Percentiles rank a stretch among this genome's conserved stretches.
Evolutionary conservation across 768 basidiomycete genomes (phyloP).

Genomic region (Lactarius evosmus): DNA sequence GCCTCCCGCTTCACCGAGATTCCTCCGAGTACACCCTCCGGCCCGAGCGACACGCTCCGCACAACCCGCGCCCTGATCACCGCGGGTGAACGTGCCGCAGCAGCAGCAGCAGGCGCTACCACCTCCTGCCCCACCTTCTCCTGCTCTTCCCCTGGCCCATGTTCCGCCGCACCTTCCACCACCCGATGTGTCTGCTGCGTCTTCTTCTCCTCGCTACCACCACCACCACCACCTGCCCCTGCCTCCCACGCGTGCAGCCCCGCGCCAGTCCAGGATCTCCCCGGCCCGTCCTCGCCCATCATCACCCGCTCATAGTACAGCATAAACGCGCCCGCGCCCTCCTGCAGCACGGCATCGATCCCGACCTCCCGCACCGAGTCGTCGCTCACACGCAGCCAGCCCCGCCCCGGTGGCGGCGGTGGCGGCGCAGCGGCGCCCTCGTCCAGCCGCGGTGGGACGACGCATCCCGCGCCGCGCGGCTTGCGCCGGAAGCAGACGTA

Average conservation of each 20-base stretch:
- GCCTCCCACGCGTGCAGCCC: constrained; percentile 30
- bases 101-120: too few species aligned
- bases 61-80: constrained; percentile 25
- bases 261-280: constrained; percentile 18
- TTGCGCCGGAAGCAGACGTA: constrained; percentile 90
- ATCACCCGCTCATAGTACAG: constrained; percentile 83
- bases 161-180: constrained; percentile 2
- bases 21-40: neutral
- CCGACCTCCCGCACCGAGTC: constrained; percentile 74
- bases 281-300: neutral
- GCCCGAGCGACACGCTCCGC: constrained; percentile 30
- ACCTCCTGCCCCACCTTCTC: neutral
- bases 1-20: constrained; percentile 13
- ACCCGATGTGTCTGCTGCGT: constrained; percentile 1
- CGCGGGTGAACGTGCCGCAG: neutral
- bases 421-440: constrained; percentile 38
- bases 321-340: constrained; percentile 84
- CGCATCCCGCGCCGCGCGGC: constrained; percentile 51
- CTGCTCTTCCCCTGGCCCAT: neutral
- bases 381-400: constrained; percentile 91
- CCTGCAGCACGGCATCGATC: constrained; percentile 67
- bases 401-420: constrained; percentile 50
- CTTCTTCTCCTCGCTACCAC: constrained; percentile 26
- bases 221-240: constrained; percentile 23
- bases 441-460: constrained; percentile 41